phyloP scores from a whole-genome alignment of 192 early-diverging fungal species.

The Allomyces arbusculus region DNA sequence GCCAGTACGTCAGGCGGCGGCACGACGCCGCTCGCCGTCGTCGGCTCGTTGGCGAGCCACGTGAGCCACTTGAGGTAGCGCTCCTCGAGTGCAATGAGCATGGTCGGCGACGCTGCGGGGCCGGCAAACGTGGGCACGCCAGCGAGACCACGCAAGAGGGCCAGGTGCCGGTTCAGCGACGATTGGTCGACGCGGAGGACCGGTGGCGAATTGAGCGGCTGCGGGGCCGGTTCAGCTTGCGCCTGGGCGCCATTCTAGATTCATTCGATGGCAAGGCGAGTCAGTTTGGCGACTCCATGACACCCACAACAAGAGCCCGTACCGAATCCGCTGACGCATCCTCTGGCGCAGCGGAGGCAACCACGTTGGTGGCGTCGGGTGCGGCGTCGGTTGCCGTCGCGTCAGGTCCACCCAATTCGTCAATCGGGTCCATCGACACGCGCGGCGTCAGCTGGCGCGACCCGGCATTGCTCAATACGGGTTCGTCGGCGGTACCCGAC shows the following conservation, averaged over 20 bases:
- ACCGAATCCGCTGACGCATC: too few species aligned
- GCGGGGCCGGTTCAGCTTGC: not conserved
- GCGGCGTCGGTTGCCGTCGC: not conserved
- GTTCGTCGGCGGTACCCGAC: too few species aligned
- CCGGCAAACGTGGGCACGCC: not conserved
- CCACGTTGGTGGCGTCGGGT: not conserved
- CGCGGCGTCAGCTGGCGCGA: not conserved
- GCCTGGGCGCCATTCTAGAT: too few species aligned
- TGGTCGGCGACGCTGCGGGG: not conserved
- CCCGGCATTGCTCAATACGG: too few species aligned
- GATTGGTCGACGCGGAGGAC: not conserved
- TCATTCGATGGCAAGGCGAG: too few species aligned
- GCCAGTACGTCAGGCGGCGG: not conserved
- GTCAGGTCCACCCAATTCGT: not conserved
- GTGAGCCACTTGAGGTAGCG: not conserved
- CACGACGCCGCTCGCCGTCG: not conserved
- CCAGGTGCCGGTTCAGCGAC: too few species aligned
- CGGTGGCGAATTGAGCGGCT: not conserved
- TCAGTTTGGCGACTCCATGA: too few species aligned
- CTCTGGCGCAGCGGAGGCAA: too few species aligned
- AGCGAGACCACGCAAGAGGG: too few species aligned
- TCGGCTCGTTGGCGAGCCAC: not conserved
- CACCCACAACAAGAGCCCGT: too few species aligned
- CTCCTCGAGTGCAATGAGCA: not conserved
- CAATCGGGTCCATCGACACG: not conserved